These are phyloP conservation scores for Geotrichum histeridarum DNA, from an alignment of 1,139 yeast species.

Conservation along the genomic window DNA sequence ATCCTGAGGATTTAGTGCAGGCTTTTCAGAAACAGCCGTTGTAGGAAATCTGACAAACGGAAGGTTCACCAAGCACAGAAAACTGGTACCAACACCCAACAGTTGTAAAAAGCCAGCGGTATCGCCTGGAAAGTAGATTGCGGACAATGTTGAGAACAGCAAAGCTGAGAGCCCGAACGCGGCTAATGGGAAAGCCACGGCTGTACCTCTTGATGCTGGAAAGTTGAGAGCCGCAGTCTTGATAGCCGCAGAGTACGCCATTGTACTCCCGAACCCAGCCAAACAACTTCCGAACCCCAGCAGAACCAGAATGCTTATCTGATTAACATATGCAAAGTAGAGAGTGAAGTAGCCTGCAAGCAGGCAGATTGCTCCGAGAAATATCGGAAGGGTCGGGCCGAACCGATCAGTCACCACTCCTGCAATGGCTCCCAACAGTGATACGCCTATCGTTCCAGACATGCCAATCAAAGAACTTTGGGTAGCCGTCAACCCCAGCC, in stretches of 20 bases:
- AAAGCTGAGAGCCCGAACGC: slow-evolving; percentile 39
- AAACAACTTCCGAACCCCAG: slow-evolving; percentile 29
- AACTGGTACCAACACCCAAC: slow-evolving; percentile 31
- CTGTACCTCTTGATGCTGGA: slow-evolving; percentile 35
- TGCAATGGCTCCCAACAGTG: slow-evolving; percentile 53
- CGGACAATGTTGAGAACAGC: slow-evolving; percentile 32
- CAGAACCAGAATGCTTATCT: slow-evolving; percentile 25
- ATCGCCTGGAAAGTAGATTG: slow-evolving; percentile 33
- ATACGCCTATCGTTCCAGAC: slow-evolving; percentile 53
- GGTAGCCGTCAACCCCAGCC: slow-evolving; percentile 49
- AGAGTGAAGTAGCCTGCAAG: slow-evolving; percentile 29
- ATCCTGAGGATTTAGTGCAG: too few species aligned
- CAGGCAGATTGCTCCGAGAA: slow-evolving; percentile 33
- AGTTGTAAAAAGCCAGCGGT: slow-evolving; percentile 32
- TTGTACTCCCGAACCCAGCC: slow-evolving; percentile 35
- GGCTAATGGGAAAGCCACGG: slow-evolving; percentile 37
- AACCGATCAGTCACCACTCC: slow-evolving; percentile 52
- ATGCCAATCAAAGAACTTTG: slow-evolving; percentile 52
- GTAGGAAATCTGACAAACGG: slow-evolving; percentile 30
- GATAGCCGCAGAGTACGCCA: slow-evolving; percentile 35
- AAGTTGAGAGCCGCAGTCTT: slow-evolving; percentile 38
- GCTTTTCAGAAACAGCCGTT: neutral
- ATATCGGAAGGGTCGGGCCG: slow-evolving; percentile 46
- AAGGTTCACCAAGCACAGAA: slow-evolving; percentile 27
- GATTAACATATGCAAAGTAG: slow-evolving; percentile 27